phyloP scores from a whole-genome alignment of 345 rosid genomes.

The Ceriops tagal region DNA sequence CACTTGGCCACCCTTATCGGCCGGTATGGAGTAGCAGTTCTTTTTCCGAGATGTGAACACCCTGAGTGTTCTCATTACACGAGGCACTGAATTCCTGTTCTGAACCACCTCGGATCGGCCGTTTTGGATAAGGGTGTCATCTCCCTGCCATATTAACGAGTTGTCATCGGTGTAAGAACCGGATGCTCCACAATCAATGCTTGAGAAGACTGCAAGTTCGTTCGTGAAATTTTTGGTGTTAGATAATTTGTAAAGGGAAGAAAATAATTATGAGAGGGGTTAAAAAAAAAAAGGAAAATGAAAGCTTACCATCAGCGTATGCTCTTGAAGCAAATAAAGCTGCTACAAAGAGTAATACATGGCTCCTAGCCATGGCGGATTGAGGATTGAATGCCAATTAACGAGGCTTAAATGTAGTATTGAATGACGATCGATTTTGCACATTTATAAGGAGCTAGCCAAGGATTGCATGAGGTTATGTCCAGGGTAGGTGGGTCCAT shows the following conservation, averaged over 20 bases:
- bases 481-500: no score
- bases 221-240: background rate
- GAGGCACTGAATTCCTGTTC: background rate
- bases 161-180: slow-evolving; percentile 8
- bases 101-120: slow-evolving; percentile 6
- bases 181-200: slow-evolving; percentile 20
- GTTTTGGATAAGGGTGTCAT: slow-evolving; percentile 4
- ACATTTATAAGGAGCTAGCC: no score
- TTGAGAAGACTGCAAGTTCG: slow-evolving; percentile 11
- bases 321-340: slow-evolving; percentile 19
- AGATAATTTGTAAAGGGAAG: background rate
- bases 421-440: no score
- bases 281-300: background rate
- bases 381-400: background rate
- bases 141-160: slow-evolving; percentile 18
- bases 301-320: slow-evolving; percentile 20
- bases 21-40: slow-evolving; percentile 20
- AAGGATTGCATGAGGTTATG: no score
- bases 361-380: slow-evolving; percentile 13
- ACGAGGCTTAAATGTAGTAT: background rate
- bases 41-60: slow-evolving; percentile 25
- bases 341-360: slow-evolving; percentile 12
- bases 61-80: slow-evolving; percentile 21
- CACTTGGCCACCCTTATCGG: background rate
- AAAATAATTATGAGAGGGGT: background rate